Conservation (phyloP, 805 yeast species). For the Jamesozyma rosinii region DNA sequence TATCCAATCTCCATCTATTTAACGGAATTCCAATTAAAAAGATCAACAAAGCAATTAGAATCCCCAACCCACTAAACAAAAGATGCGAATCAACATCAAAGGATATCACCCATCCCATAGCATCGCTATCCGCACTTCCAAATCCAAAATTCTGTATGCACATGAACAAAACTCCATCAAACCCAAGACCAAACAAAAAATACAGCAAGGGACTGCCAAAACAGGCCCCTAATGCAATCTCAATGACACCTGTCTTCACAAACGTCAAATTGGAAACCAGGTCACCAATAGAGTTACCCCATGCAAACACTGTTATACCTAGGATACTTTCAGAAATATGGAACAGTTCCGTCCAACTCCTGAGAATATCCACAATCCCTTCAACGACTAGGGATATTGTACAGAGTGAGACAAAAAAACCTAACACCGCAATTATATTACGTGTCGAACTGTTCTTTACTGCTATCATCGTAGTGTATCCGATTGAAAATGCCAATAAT, state of each 20-base stretch:
- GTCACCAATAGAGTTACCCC: slow-evolving; percentile 91
- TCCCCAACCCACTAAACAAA: slow-evolving; percentile 32
- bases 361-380: slow-evolving; percentile 50
- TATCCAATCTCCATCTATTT: slow-evolving; percentile 39
- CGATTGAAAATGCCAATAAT: background rate
- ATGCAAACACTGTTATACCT: slow-evolving; percentile 81
- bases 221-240: slow-evolving; percentile 92
- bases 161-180: slow-evolving; percentile 50
- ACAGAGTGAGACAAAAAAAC: slow-evolving; percentile 57
- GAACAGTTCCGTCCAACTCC: slow-evolving; percentile 49
- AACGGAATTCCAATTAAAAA: slow-evolving; percentile 36
- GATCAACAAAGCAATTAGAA: slow-evolving; percentile 33
- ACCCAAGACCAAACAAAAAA: slow-evolving; percentile 69
- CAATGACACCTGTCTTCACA: slow-evolving; percentile 70
- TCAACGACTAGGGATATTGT: slow-evolving; percentile 46
- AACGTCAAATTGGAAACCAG: slow-evolving; percentile 73
- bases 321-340: slow-evolving; percentile 66
- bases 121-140: background rate
- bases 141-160: background rate
- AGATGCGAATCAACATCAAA: slow-evolving; percentile 36
- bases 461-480: background rate
- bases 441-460: background rate
- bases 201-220: slow-evolving; percentile 87
- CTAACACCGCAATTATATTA: slow-evolving; percentile 35
- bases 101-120: slow-evolving; percentile 14